Percentiles rank a stretch among this genome's conserved stretches.
Evolutionary conservation across 2,329 filamentous ascomycete species (phyloP).

Genomic region (Ophiostoma fasciatum): DNA sequence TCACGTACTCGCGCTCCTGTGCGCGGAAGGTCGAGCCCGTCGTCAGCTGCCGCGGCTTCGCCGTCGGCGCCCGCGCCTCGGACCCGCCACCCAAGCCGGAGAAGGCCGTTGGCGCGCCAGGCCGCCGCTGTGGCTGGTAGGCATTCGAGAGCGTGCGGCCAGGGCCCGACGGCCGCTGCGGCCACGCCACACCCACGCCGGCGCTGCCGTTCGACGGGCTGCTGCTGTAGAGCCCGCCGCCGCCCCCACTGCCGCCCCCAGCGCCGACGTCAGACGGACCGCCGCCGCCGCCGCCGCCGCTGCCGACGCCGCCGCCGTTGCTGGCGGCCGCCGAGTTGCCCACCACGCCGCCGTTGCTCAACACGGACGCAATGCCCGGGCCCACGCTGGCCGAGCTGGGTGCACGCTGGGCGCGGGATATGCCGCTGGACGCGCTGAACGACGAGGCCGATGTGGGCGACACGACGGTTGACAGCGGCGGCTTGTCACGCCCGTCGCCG

Average conservation of each 20-base stretch:
- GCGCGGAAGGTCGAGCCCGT: slow-evolving; percentile 44
- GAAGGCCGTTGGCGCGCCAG: slow-evolving; percentile 24
- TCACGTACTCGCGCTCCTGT: slow-evolving; percentile 89
- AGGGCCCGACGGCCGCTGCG: slow-evolving; percentile 53
- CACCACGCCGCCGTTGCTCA: not conserved
- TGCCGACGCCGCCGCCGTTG: slow-evolving; percentile 12
- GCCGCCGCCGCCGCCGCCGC: slow-evolving; percentile 7
- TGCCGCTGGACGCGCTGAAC: slow-evolving; percentile 27
- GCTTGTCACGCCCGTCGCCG: slow-evolving; percentile 15
- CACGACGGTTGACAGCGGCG: slow-evolving; percentile 28
- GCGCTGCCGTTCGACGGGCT: slow-evolving; percentile 17
- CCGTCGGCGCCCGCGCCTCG: slow-evolving; percentile 26
- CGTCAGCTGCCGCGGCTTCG: slow-evolving; percentile 35
- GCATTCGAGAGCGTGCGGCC: slow-evolving; percentile 64
- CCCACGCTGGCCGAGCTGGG: slow-evolving; percentile 5
- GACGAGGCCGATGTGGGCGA: slow-evolving; percentile 28
- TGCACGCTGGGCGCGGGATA: slow-evolving; percentile 24
- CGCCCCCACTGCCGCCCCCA: no score
- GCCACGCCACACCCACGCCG: slow-evolving; percentile 22
- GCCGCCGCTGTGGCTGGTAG: slow-evolving; percentile 52
- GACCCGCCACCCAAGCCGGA: slow-evolving; percentile 10
- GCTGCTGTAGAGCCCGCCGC: slow-evolving; percentile 13
- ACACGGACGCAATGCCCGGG: slow-evolving; percentile 1
- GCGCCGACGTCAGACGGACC: not conserved
- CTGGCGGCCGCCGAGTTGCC: slow-evolving; percentile 1